Evolutionary conservation across 78 protist species (phyloP).

Genomic region (Dictyostelium firmibasis): DNA sequence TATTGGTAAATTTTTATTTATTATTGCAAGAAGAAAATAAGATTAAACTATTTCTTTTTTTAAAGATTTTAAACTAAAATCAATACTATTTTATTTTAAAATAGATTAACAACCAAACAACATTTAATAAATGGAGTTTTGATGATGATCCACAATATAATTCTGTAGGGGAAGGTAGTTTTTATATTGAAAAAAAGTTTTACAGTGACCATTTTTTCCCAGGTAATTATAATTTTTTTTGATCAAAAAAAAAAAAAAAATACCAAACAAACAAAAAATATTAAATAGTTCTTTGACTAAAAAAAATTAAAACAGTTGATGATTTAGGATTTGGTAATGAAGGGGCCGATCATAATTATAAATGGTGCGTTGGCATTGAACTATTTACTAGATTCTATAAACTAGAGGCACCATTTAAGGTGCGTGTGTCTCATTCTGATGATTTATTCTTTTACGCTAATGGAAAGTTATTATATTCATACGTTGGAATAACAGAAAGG

Average conservation of each 20-base stretch:
- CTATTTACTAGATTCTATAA: not conserved
- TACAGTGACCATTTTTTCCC: not conserved
- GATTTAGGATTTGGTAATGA: not conserved
- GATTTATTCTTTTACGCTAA: not conserved
- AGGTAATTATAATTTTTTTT: not conserved
- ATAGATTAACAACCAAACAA: too few species aligned
- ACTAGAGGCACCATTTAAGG: too few species aligned
- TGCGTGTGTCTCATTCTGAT: not conserved
- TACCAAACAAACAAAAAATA: too few species aligned
- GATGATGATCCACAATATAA: not conserved
- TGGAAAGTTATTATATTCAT: not conserved
- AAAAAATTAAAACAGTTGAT: not conserved
- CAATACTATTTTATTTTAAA: too few species aligned
- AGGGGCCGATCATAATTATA: not conserved
- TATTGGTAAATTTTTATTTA: too few species aligned
- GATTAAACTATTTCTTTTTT: too few species aligned
- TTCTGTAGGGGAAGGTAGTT: not conserved
- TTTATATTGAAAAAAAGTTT: too few species aligned
- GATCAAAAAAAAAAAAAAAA: too few species aligned
- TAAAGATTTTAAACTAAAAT: too few species aligned
- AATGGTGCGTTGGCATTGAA: not conserved
- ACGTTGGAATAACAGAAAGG: too few species aligned
- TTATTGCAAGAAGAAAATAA: too few species aligned
- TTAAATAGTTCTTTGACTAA: too few species aligned
- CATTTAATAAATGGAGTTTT: not conserved